Evolutionary conservation across 176 grass and related monocot genomes (phyloP).

Genomic region (Musa schizocarpa): DNA sequence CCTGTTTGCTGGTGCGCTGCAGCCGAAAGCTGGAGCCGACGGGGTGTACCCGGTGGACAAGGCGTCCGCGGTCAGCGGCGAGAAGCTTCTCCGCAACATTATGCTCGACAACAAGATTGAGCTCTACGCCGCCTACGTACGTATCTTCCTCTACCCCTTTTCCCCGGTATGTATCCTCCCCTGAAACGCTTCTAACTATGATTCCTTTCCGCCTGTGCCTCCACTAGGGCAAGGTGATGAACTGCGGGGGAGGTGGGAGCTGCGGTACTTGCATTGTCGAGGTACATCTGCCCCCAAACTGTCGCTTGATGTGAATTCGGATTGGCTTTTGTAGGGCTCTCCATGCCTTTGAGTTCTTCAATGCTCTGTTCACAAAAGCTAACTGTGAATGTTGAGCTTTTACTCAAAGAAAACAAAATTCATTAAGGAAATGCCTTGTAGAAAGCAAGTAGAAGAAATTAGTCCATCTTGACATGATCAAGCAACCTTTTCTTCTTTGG

Average conservation of each 20-base stretch:
- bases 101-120: constrained; percentile 81
- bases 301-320: not conserved
- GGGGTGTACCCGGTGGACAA: constrained; percentile 55
- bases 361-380: too few species aligned
- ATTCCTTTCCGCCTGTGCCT: not conserved
- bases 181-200: not conserved
- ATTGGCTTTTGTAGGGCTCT: too few species aligned
- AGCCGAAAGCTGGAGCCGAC: constrained; percentile 60
- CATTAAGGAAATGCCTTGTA: too few species aligned
- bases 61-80: constrained; percentile 44
- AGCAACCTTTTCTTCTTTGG: too few species aligned
- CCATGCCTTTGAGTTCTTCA: too few species aligned
- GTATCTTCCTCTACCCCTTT: not conserved
- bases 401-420: too few species aligned
- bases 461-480: too few species aligned
- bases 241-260: constrained; percentile 83
- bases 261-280: constrained; percentile 93
- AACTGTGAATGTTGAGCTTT: too few species aligned
- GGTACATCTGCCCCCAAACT: constrained; percentile 18
- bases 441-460: too few species aligned
- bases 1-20: not conserved
- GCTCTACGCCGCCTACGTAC: constrained; percentile 80
- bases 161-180: not conserved
- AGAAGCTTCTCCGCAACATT: constrained; percentile 81
- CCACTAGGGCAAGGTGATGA: constrained; percentile 80